Percentiles rank a stretch among this genome's conserved stretches.
These are phyloP conservation scores for Conidiobolus incongruus DNA, from an alignment of 371 early-diverging fungal species.

Conservation along the genomic window DNA sequence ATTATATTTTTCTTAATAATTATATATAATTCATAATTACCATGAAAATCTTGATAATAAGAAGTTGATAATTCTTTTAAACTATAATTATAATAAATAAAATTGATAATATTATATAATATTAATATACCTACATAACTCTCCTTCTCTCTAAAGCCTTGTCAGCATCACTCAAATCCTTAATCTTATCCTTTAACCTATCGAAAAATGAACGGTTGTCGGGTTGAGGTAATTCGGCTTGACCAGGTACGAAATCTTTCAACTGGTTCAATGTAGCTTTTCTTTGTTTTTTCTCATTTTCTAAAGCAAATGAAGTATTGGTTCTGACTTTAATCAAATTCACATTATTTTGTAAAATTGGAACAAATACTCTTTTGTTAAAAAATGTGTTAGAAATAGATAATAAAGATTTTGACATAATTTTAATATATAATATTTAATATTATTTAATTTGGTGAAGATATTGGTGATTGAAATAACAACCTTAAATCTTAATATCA, in stretches of 20 bases:
- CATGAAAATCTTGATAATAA: slow-evolving; percentile 3
- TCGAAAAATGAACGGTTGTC: neutral
- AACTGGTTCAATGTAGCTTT: neutral
- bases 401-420: too few species aligned
- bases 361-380: too few species aligned
- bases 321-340: too few species aligned
- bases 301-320: neutral
- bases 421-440: too few species aligned
- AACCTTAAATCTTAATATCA: too few species aligned
- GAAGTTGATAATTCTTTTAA: neutral
- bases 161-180: neutral
- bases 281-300: neutral
- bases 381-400: too few species aligned
- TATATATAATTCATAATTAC: neutral
- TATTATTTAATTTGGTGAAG: too few species aligned
- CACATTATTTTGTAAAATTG: too few species aligned
- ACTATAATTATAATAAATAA: neutral
- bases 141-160: neutral
- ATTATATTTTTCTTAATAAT: too few species aligned
- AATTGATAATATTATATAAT: neutral
- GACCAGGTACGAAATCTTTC: slow-evolving; percentile 1
- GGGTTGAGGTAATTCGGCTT: neutral
- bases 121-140: neutral
- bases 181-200: neutral
- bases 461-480: too few species aligned